Conservation (phyloP, 257 asterid species). For the Petunia secreta region DNA sequence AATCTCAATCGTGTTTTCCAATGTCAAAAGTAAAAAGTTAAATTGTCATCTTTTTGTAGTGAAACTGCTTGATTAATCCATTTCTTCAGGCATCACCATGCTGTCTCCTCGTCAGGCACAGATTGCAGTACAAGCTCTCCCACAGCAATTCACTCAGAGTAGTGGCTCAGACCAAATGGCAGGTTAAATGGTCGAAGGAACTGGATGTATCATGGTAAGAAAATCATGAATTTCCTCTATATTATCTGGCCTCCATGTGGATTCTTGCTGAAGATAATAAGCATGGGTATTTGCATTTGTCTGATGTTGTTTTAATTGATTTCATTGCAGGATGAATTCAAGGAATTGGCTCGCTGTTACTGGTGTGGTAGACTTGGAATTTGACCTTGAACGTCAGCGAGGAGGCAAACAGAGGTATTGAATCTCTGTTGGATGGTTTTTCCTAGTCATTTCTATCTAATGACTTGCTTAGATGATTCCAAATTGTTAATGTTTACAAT, state of each 20-base stretch:
- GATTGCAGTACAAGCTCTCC: slow-evolving; percentile 35
- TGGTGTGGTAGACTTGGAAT: slow-evolving; percentile 30
- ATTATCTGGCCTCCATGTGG: background rate
- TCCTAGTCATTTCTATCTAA: background rate
- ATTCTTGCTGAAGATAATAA: background rate
- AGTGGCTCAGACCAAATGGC: slow-evolving; percentile 41
- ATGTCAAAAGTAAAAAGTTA: background rate
- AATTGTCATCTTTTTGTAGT: slow-evolving; percentile 15
- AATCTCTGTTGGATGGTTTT: background rate
- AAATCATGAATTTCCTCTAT: background rate
- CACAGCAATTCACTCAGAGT: slow-evolving; percentile 37
- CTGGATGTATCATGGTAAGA: slow-evolving; percentile 30
- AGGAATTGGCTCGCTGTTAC: slow-evolving; percentile 32
- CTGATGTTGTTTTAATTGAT: slow-evolving; percentile 5
- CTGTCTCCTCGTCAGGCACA: slow-evolving; percentile 36
- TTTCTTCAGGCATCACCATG: slow-evolving; percentile 32
- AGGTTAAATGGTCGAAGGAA: slow-evolving; percentile 31
- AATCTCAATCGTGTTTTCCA: background rate
- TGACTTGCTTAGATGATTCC: background rate
- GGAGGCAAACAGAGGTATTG: slow-evolving; percentile 29
- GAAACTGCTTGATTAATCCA: slow-evolving; percentile 24
- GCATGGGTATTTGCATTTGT: background rate
- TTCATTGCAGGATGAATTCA: slow-evolving; percentile 19
- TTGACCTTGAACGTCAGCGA: slow-evolving; percentile 37
- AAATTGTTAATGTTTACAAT: too few relatives aligned